Evolutionary conservation across 179 eudicot species (phyloP).

Genomic region (Camellia oleifera): DNA sequence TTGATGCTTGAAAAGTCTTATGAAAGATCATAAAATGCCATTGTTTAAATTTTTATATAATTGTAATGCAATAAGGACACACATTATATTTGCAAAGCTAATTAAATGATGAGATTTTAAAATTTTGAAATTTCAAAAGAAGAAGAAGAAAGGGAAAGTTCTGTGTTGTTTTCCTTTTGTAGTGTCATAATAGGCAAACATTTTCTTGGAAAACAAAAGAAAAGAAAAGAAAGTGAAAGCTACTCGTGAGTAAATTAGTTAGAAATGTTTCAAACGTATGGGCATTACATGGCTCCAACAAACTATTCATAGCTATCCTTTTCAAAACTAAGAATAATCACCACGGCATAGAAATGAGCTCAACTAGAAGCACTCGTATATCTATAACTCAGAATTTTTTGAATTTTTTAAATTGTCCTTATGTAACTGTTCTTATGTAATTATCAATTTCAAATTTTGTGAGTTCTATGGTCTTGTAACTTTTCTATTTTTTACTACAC

Average conservation of each 20-base stretch:
- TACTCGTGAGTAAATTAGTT: neutral
- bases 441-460: too few species aligned
- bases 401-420: too few species aligned
- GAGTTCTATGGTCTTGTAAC: too few species aligned
- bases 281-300: neutral
- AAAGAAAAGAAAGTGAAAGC: neutral
- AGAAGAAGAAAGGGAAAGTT: neutral
- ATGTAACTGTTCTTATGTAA: too few species aligned
- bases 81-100: neutral
- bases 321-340: too few species aligned
- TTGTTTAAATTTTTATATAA: neutral
- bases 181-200: conserved; percentile 3
- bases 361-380: too few species aligned
- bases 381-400: too few species aligned
- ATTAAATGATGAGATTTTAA: neutral
- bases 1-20: conserved; percentile 1
- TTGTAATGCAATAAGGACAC: neutral
- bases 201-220: conserved; percentile 7
- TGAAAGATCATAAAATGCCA: neutral
- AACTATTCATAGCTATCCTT: too few species aligned
- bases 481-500: too few species aligned
- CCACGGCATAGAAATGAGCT: too few species aligned
- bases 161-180: conserved; percentile 2
- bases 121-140: neutral
- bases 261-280: neutral